Evolutionary conservation across 352 stramenopile genomes (phyloP).

Genomic region (Elongisporangium undulatum): DNA sequence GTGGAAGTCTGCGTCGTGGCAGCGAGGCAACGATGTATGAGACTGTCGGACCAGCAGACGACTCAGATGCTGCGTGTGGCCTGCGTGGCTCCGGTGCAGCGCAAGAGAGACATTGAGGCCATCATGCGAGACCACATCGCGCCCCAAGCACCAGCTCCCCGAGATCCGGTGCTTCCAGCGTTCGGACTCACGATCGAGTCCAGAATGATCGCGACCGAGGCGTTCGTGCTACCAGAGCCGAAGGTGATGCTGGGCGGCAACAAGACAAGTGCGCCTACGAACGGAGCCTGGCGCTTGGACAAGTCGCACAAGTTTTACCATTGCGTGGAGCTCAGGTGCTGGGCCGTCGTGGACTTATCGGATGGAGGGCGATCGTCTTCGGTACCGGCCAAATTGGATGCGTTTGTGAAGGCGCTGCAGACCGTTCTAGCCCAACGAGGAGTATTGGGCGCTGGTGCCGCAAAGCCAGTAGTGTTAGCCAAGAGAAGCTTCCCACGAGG

Average conservation of each 20-base stretch:
- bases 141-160: slow-evolving; percentile 33
- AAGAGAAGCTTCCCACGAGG: slow-evolving; percentile 18
- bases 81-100: background rate
- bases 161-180: slow-evolving; percentile 45
- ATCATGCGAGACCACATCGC: slow-evolving; percentile 42
- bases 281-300: slow-evolving; percentile 77
- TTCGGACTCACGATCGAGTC: slow-evolving; percentile 62
- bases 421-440: slow-evolving; percentile 25
- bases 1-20: slow-evolving; percentile 82
- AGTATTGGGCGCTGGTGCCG: slow-evolving; percentile 30
- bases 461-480: slow-evolving; percentile 21
- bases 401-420: slow-evolving; percentile 40
- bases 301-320: slow-evolving; percentile 49
- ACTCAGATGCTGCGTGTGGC: slow-evolving; percentile 63
- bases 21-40: slow-evolving; percentile 58
- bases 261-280: slow-evolving; percentile 1
- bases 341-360: slow-evolving; percentile 46
- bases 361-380: background rate
- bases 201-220: slow-evolving; percentile 40
- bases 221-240: slow-evolving; percentile 47
- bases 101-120: slow-evolving; percentile 41
- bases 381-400: slow-evolving; percentile 17
- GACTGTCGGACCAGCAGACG: slow-evolving; percentile 77
- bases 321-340: slow-evolving; percentile 37
- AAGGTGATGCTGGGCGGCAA: slow-evolving; percentile 43